phyloP scores from a whole-genome alignment of 495 filamentous ascomycete species.

The Penicillium dipodomyicola region DNA sequence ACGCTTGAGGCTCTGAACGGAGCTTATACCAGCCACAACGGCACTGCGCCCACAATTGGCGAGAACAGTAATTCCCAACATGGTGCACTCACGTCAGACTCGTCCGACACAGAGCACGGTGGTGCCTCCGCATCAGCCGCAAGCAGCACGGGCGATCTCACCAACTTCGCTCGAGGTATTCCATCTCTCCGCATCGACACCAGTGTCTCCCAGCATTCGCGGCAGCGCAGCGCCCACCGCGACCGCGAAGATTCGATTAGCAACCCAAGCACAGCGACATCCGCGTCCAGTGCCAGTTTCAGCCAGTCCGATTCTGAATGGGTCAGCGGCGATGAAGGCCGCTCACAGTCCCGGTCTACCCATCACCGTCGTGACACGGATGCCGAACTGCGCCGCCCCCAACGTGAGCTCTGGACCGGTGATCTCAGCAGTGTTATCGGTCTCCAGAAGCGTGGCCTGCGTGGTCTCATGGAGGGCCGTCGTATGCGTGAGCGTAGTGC shows the following conservation, averaged over 20 bases:
- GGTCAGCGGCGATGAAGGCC: slow-evolving; percentile 26
- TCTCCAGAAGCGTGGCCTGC: slow-evolving; percentile 86
- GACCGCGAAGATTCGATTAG: slow-evolving; percentile 46
- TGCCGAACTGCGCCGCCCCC: slow-evolving; percentile 25
- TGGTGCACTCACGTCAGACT: slow-evolving; percentile 40
- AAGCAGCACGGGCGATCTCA: slow-evolving; percentile 34
- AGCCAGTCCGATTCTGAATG: slow-evolving; percentile 45
- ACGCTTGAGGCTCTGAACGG: slow-evolving; percentile 47
- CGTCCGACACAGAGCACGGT: slow-evolving; percentile 48
- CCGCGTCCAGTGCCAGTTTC: slow-evolving; percentile 43
- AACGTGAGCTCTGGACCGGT: slow-evolving; percentile 71
- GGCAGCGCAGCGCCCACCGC: slow-evolving; percentile 23
- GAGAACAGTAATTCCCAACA: slow-evolving; percentile 30
- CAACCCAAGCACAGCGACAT: slow-evolving; percentile 43
- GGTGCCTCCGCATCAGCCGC: slow-evolving; percentile 31
- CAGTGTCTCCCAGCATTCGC: slow-evolving; percentile 32
- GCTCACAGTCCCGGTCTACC: slow-evolving; percentile 17
- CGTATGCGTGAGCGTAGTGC: slow-evolving; percentile 71
- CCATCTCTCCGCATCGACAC: slow-evolving; percentile 49
- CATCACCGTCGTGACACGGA: slow-evolving; percentile 39
- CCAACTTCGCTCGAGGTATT: slow-evolving; percentile 32
- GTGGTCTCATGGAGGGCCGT: slow-evolving; percentile 93
- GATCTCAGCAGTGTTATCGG: slow-evolving; percentile 93
- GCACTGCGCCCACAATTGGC: slow-evolving; percentile 15
- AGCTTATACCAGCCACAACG: slow-evolving; percentile 27